Conservation (phyloP, 2,329 filamentous ascomycete species). For the Onygenales sp. region DNA sequence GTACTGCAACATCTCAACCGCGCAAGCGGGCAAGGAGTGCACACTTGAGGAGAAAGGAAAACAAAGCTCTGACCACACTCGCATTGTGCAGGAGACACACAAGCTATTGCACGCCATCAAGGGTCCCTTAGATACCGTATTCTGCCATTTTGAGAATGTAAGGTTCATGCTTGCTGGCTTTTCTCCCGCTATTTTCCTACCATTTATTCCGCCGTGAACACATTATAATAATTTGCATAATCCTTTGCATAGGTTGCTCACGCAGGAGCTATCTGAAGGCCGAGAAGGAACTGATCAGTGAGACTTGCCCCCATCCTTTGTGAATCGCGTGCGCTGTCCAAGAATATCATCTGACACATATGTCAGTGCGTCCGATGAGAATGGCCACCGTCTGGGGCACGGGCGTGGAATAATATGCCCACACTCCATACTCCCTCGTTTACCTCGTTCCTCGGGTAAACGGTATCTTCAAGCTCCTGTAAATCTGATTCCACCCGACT, state of each 20-base stretch:
- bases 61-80: neutral
- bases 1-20: slow-evolving; percentile 8
- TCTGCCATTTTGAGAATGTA: slow-evolving; percentile 13
- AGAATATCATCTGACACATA: too few relatives aligned
- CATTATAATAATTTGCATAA: neutral
- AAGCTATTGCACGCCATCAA: slow-evolving; percentile 12
- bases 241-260: neutral
- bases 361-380: slow-evolving; percentile 16
- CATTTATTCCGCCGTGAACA: neutral
- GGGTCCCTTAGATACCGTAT: slow-evolving; percentile 14
- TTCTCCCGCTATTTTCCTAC: neutral
- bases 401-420: slow-evolving; percentile 13
- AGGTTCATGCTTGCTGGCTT: neutral
- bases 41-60: neutral
- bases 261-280: slow-evolving; percentile 12
- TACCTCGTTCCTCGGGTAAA: slow-evolving; percentile 12
- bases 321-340: too few relatives aligned
- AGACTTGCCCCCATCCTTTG: neutral
- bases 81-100: slow-evolving; percentile 8
- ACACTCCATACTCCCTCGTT: slow-evolving; percentile 14
- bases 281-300: slow-evolving; percentile 16
- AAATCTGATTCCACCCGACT: neutral
- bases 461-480: slow-evolving; percentile 9
- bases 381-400: slow-evolving; percentile 6
- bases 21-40: slow-evolving; percentile 4